Conservation (phyloP, 495 filamentous ascomycete genomes). For the Haplographium delicatum region DNA sequence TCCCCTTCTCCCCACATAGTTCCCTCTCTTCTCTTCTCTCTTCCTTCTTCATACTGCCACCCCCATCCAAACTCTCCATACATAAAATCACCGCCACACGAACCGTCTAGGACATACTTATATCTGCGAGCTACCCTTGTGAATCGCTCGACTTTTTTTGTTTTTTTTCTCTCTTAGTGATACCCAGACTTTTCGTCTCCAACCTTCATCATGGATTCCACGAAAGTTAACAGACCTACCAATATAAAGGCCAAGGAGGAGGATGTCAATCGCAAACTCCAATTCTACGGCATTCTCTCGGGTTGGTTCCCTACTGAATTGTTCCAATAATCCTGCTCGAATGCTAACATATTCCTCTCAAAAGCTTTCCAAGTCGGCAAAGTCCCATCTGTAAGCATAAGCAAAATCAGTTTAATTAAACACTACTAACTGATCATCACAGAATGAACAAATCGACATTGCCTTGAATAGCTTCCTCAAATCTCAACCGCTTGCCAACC, state of each 20-base stretch:
- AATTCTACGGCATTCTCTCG: slow-evolving; percentile 85
- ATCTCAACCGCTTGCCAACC: slow-evolving; percentile 59
- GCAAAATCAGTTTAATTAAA: background rate
- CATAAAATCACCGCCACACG: too few species aligned
- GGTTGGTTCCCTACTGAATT: slow-evolving; percentile 54
- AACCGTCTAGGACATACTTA: too few species aligned
- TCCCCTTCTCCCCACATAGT: too few species aligned
- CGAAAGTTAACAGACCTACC: slow-evolving; percentile 56
- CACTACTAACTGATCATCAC: background rate
- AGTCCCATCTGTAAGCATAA: slow-evolving; percentile 72
- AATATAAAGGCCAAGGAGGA: slow-evolving; percentile 49
- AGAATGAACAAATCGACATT: slow-evolving; percentile 92
- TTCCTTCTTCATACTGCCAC: too few species aligned
- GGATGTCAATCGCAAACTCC: slow-evolving; percentile 90
- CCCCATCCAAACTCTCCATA: too few species aligned
- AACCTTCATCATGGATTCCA: slow-evolving; percentile 18
- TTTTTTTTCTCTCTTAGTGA: slow-evolving; percentile 18
- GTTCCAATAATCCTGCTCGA: slow-evolving; percentile 19
- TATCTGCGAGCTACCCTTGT: too few species aligned
- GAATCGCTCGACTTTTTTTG: too few species aligned
- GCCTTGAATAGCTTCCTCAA: slow-evolving; percentile 79
- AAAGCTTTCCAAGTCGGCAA: slow-evolving; percentile 90
- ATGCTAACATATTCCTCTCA: slow-evolving; percentile 1
- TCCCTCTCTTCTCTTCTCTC: too few species aligned
- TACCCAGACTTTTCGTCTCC: slow-evolving; percentile 11